Percentiles rank a stretch among this genome's conserved stretches.
phyloP scores from a whole-genome alignment of 192 early-diverging fungal species.

The Spinellus fusiger region DNA sequence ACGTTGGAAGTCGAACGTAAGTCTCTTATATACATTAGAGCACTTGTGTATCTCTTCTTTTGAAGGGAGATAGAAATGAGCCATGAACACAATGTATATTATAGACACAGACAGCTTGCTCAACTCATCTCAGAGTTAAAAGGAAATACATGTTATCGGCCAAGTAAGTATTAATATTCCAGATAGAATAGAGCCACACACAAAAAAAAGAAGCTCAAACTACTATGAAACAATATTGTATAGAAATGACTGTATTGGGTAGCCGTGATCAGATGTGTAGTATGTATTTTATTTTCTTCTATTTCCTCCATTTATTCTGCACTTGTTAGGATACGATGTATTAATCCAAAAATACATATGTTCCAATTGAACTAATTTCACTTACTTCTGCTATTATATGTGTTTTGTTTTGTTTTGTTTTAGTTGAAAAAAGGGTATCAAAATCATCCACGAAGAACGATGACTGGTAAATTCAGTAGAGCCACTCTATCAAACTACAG shows the following conservation, averaged over 20 bases:
- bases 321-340: too few species aligned
- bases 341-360: too few species aligned
- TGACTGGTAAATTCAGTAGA: slow-evolving; percentile 7
- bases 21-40: neutral
- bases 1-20: slow-evolving; percentile 48
- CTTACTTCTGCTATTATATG: neutral
- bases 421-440: slow-evolving; percentile 27
- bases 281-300: neutral
- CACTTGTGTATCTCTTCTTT: neutral
- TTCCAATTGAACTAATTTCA: neutral
- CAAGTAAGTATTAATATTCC: slow-evolving; percentile 13
- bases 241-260: slow-evolving; percentile 41
- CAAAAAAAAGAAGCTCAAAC: neutral
- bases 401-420: neutral
- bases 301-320: too few species aligned
- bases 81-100: too few species aligned
- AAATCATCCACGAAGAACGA: slow-evolving; percentile 36
- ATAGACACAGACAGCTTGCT: slow-evolving; percentile 48
- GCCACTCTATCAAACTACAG: neutral
- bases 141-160: slow-evolving; percentile 47
- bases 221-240: neutral
- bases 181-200: too few species aligned
- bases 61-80: too few species aligned
- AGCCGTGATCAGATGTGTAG: slow-evolving; percentile 49
- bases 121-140: slow-evolving; percentile 51